Evolutionary conservation across 768 basidiomycete species (phyloP).

Genomic region (Mycena vitilis): DNA sequence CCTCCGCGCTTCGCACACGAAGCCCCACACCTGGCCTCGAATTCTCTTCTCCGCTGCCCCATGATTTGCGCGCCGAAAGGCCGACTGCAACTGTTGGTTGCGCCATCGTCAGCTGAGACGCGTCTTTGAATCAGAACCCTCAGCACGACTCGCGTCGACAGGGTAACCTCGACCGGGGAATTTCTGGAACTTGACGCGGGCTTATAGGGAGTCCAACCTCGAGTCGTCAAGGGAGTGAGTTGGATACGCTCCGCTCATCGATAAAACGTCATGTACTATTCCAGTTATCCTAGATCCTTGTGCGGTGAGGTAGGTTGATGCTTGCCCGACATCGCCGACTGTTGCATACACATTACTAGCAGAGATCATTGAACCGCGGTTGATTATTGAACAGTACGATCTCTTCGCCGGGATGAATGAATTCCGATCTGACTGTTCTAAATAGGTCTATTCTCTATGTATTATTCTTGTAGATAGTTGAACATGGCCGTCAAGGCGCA

Average conservation of each 20-base stretch:
- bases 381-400: neutral
- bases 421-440: neutral
- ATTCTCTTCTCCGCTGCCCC: neutral
- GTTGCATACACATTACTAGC: slow-evolving; percentile 1
- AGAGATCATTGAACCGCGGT: neutral
- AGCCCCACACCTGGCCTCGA: no score
- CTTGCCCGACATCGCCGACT: slow-evolving; percentile 9
- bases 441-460: slow-evolving; percentile 7
- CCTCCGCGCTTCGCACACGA: no score
- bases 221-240: slow-evolving; percentile 5
- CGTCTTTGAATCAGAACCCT: neutral
- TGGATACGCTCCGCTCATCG: slow-evolving; percentile 7
- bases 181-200: neutral
- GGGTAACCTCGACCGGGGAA: neutral
- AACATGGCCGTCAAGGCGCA: slow-evolving; percentile 18
- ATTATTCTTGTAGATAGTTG: slow-evolving; percentile 6
- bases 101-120: neutral
- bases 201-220: neutral
- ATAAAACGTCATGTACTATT: slow-evolving; percentile 11
- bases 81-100: neutral
- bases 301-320: neutral
- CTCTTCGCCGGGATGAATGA: no score
- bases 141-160: neutral
- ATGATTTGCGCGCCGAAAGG: slow-evolving; percentile 1
- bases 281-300: neutral